A percentile compares a stretch with the other conserved stretches of the same genome.
Conservation (phyloP, 495 filamentous ascomycete species). For the Penicillium paxilli region DNA sequence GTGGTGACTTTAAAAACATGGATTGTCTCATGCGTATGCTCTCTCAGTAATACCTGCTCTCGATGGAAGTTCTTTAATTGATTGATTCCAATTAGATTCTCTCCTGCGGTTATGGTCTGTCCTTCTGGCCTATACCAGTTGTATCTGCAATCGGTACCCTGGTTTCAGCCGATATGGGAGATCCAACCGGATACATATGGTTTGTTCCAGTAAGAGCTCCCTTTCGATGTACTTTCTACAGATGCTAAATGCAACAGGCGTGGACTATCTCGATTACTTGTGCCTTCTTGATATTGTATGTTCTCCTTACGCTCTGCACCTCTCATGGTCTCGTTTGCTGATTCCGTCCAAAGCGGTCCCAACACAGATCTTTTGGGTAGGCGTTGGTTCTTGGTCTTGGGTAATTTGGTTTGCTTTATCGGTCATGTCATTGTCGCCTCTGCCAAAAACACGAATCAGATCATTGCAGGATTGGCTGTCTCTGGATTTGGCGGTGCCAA, state of each 20-base stretch:
- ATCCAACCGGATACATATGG: conserved; percentile 22
- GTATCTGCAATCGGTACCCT: conserved; percentile 17
- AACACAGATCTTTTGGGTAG: conserved; percentile 27
- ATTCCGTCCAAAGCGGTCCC: conserved; percentile 14
- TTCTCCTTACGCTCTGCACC: not conserved
- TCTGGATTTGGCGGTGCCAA: conserved; percentile 27
- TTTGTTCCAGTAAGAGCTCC: conserved; percentile 18
- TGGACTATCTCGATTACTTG: conserved; percentile 30
- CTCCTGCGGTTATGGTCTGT: conserved; percentile 29
- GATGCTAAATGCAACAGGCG: conserved; percentile 7
- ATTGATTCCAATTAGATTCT: conserved; percentile 17
- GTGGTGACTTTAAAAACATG: conserved; percentile 25
- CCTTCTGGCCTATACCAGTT: conserved; percentile 25
- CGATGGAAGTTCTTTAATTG: too few species aligned
- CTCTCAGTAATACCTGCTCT: not conserved
- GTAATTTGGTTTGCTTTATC: conserved; percentile 24
- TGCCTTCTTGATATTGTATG: conserved; percentile 26
- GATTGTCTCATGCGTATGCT: conserved; percentile 22
- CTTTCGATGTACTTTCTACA: not conserved
- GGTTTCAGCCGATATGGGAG: conserved; percentile 23
- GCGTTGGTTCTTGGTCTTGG: conserved; percentile 28
- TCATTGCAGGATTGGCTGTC: conserved; percentile 22
- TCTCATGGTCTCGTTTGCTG: too few species aligned
- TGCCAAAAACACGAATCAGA: conserved; percentile 22
- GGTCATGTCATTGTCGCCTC: conserved; percentile 26